Evolutionary conservation across 352 stramenopile genomes (phyloP).

Genomic region (Bremia lactucae): DNA sequence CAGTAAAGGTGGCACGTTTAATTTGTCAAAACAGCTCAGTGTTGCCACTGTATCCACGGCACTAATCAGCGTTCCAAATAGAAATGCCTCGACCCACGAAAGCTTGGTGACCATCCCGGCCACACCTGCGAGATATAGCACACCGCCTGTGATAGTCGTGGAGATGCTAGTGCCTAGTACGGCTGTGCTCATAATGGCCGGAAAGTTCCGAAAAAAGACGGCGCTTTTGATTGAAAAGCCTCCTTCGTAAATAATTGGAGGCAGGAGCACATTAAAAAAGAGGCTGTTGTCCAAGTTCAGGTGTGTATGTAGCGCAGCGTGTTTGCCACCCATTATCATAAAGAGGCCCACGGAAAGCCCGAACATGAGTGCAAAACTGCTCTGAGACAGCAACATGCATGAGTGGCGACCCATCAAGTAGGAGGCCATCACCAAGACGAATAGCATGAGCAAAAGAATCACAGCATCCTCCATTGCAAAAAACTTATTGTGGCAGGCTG

Average conservation of each 20-base stretch:
- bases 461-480: slow-evolving; percentile 70
- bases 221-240: slow-evolving; percentile 80
- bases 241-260: slow-evolving; percentile 82
- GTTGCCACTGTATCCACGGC: slow-evolving; percentile 90
- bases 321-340: slow-evolving; percentile 55
- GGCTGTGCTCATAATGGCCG: slow-evolving; percentile 76
- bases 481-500: neutral
- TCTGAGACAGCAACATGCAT: slow-evolving; percentile 81
- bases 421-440: slow-evolving; percentile 82
- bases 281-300: slow-evolving; percentile 83
- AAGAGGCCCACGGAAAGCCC: slow-evolving; percentile 60
- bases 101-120: slow-evolving; percentile 57
- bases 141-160: slow-evolving; percentile 61
- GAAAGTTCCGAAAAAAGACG: slow-evolving; percentile 81
- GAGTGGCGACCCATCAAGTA: slow-evolving; percentile 80
- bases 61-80: slow-evolving; percentile 89
- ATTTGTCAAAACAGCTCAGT: slow-evolving; percentile 88
- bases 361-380: slow-evolving; percentile 75
- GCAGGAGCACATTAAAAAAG: slow-evolving; percentile 81
- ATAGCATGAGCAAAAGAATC: slow-evolving; percentile 75
- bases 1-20: slow-evolving; percentile 75
- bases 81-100: slow-evolving; percentile 85
- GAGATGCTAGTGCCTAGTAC: slow-evolving; percentile 71
- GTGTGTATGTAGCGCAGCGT: slow-evolving; percentile 56
- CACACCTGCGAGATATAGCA: slow-evolving; percentile 56